Base-by-base conservation (phyloP, 495 filamentous ascomycete genomes). In the Staphylotrichum tortipilum region DNA sequence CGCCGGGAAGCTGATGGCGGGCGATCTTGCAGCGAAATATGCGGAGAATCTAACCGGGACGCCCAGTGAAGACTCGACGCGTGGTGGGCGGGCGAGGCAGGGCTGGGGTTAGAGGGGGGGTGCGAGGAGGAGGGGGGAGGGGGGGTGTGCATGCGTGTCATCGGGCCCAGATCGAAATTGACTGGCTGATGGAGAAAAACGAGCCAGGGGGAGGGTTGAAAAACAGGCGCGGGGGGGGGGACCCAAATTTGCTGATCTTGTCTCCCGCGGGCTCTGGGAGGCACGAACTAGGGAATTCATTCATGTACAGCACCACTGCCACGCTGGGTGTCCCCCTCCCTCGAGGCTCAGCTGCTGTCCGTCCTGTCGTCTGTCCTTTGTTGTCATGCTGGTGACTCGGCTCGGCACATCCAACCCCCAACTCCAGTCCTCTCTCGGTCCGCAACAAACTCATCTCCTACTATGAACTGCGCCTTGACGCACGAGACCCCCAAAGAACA, bases 111-210 rank as follows among this genome's bases (percentile, higher is more conserved):
- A n/a, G n/a, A n/a, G n/a, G n/a, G n/a, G n/a, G n/a, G n/a, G n/a
- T n/a, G n/a, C n/a, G n/a, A n/a, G n/a, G n/a, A n/a, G n/a, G n/a
- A n/a, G n/a, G n/a, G n/a, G n/a, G n/a, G n/a, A n/a, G n/a, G n/a
- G n/a, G n/a, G n/a, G n/a, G n/a, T n/a, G n/a, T 26, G 15, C 42
- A 49, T 58, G 54, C 60, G 53, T 58, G 55, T 57, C 54, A 59
- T 56, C 39, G 47, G 24, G 22, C 21, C 39, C 34, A 22, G 8
- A 29, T 33, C 58, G 26, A 29, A 38, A 50, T 50, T 39, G 37
- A 41, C 52, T 34, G 44, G 40, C 21, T 21, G 12, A 8, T n/a
- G 44, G 19, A 38, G 37, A 35, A 26, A 38, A 14, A n/a, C 38
- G 26, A n/a, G 44, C 49, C 21, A 36, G 26, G 26, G 21, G 30